Conservation (phyloP, 2,329 filamentous ascomycete genomes). For the Colletotrichum lupini region DNA sequence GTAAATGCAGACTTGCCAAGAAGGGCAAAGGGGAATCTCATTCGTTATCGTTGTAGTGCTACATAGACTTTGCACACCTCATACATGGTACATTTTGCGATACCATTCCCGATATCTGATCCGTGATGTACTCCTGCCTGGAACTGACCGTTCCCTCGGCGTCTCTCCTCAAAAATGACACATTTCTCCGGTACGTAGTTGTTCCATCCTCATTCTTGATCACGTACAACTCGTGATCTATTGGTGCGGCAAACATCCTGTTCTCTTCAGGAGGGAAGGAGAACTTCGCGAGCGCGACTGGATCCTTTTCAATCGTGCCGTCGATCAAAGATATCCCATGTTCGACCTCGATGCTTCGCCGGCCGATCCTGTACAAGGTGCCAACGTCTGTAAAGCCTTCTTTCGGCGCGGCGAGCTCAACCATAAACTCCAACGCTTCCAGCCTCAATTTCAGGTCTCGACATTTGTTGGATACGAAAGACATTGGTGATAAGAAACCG, state of each 20-base stretch:
- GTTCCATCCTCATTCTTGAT: background rate
- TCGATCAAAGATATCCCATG: conserved; percentile 27
- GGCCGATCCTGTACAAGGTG: conserved; percentile 21
- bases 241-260: conserved; percentile 7
- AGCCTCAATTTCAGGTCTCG: conserved; percentile 48
- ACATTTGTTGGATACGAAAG: conserved; percentile 16
- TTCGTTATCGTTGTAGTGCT: background rate
- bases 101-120: conserved; percentile 2
- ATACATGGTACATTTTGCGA: conserved; percentile 7
- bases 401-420: conserved; percentile 38
- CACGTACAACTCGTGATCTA: conserved; percentile 21
- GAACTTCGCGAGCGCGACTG: background rate
- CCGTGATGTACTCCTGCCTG: conserved; percentile 20
- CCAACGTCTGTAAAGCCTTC: conserved; percentile 11
- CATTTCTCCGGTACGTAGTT: conserved; percentile 16
- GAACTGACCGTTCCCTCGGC: background rate
- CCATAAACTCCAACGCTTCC: conserved; percentile 47
- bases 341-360: conserved; percentile 25
- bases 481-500: conserved; percentile 16
- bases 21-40: background rate
- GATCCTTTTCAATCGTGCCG: conserved; percentile 19
- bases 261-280: conserved; percentile 16
- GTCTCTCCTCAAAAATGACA: background rate
- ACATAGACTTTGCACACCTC: conserved; percentile 19
- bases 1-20: background rate